These are phyloP conservation scores for Boletus speciosus DNA, from an alignment of 768 basidiomycete genomes.

Conservation along the genomic window DNA sequence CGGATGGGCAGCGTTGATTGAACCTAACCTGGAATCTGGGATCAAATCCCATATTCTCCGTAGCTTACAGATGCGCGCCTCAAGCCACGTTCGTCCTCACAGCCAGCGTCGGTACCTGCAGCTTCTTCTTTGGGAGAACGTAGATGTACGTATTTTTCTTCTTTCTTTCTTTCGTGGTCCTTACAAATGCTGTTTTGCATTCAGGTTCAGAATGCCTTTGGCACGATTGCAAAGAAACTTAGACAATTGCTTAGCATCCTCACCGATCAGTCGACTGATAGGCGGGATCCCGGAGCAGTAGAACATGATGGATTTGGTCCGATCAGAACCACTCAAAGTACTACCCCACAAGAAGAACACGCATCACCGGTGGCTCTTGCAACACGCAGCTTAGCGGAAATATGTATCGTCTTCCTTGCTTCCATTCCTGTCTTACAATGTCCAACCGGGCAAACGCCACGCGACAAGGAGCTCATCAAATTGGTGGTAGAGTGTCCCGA, in stretches of 20 bases:
- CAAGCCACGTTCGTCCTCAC: constrained; percentile 5
- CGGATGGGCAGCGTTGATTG: constrained; percentile 47
- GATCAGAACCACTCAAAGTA: constrained; percentile 40
- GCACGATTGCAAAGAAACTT: constrained; percentile 31
- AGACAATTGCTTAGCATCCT: constrained; percentile 40
- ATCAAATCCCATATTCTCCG: constrained; percentile 56
- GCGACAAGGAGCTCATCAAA: constrained; percentile 58
- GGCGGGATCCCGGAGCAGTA: constrained; percentile 30
- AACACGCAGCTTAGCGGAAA: constrained; percentile 39
- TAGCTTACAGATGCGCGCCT: constrained; percentile 24
- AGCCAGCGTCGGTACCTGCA: constrained; percentile 43
- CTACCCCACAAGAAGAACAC: constrained; percentile 29
- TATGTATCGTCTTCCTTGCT: constrained; percentile 60
- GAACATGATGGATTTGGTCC: constrained; percentile 60
- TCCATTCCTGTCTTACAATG: constrained; percentile 63
- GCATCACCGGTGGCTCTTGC: constrained; percentile 26
- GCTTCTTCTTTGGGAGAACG: constrained; percentile 62
- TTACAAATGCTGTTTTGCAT: background rate
- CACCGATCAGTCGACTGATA: constrained; percentile 19
- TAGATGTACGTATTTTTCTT: constrained; percentile 51
- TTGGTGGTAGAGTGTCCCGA: constrained; percentile 46
- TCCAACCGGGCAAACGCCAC: constrained; percentile 52
- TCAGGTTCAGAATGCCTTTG: constrained; percentile 54
- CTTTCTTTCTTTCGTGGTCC: background rate
- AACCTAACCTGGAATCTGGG: constrained; percentile 49